phyloP scores from a whole-genome alignment of 148 eudicot species.

The Cornus controversa region DNA sequence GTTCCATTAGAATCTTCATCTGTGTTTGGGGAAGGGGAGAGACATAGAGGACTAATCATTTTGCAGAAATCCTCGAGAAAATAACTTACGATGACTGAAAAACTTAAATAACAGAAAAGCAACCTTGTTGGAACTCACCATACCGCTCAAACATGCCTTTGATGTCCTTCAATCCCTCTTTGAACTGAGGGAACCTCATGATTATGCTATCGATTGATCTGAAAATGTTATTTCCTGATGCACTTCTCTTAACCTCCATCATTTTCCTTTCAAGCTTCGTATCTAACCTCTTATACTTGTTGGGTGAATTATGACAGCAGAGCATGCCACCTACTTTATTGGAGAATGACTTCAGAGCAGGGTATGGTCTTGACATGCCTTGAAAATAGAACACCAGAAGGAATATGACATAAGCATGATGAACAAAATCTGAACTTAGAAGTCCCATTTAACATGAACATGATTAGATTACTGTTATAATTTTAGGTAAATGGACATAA shows the following conservation, averaged over 20 bases:
- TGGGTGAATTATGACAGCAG: constrained; percentile 32
- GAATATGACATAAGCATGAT: neutral
- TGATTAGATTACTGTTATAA: too few relatives aligned
- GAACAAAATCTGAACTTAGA: neutral
- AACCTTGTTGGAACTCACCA: constrained; percentile 42
- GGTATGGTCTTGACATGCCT: constrained; percentile 42
- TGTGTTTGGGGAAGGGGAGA: constrained; percentile 3
- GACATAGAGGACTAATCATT: neutral
- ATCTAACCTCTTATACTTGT: constrained; percentile 54
- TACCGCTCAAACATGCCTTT: constrained; percentile 46
- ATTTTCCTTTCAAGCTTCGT: constrained; percentile 53
- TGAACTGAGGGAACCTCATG: constrained; percentile 61
- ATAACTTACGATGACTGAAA: too few relatives aligned
- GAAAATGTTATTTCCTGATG: constrained; percentile 37
- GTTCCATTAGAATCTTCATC: constrained; percentile 57
- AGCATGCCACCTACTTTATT: constrained; percentile 47
- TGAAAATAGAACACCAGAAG: neutral
- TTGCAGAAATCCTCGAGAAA: neutral
- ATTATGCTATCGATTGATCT: constrained; percentile 63
- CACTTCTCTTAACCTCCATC: constrained; percentile 45
- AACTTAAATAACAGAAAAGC: neutral
- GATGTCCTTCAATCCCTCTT: constrained; percentile 57
- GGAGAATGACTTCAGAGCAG: constrained; percentile 39
- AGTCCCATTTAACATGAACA: too few relatives aligned
- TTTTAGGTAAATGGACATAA: too few relatives aligned